Evolutionary conservation across 768 basidiomycete genomes (phyloP).

Genomic region (Mycena crocata): DNA sequence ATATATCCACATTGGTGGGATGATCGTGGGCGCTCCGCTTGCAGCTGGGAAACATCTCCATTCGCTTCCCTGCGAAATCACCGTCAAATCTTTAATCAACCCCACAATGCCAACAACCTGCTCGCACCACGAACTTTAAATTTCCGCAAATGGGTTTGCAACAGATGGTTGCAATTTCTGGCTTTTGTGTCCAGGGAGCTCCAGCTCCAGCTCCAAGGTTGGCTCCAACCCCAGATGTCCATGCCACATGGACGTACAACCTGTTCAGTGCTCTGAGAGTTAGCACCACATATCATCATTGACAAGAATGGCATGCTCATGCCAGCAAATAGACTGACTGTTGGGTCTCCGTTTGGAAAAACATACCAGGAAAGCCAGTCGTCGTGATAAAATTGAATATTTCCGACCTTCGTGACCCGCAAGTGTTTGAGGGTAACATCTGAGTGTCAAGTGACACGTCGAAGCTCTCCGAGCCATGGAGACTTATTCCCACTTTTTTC

Average conservation of each 20-base stretch:
- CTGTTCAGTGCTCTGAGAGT: background rate
- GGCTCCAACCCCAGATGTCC: conserved; percentile 8
- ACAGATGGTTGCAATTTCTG: conserved; percentile 12
- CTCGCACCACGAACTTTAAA: conserved; percentile 4
- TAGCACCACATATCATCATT: background rate
- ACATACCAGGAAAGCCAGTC: background rate
- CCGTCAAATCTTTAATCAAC: too few species aligned
- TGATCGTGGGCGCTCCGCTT: background rate
- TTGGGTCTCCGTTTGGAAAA: too few species aligned
- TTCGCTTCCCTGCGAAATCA: too few species aligned
- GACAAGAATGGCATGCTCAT: background rate
- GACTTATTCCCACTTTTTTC: conserved; percentile 6
- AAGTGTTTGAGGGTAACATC: background rate
- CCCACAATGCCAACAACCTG: background rate
- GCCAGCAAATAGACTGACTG: too few species aligned
- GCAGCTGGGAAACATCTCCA: background rate
- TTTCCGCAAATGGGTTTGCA: background rate
- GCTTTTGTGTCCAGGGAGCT: background rate
- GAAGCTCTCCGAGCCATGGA: too few species aligned
- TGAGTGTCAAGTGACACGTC: conserved; percentile 13
- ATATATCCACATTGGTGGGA: background rate
- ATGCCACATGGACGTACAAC: conserved; percentile 14
- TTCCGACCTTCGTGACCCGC: background rate
- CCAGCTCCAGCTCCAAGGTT: conserved; percentile 5
- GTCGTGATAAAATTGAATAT: background rate